phyloP scores from a whole-genome alignment of 371 early-diverging fungal species.

The Paraphysoderma sedebokerense region DNA sequence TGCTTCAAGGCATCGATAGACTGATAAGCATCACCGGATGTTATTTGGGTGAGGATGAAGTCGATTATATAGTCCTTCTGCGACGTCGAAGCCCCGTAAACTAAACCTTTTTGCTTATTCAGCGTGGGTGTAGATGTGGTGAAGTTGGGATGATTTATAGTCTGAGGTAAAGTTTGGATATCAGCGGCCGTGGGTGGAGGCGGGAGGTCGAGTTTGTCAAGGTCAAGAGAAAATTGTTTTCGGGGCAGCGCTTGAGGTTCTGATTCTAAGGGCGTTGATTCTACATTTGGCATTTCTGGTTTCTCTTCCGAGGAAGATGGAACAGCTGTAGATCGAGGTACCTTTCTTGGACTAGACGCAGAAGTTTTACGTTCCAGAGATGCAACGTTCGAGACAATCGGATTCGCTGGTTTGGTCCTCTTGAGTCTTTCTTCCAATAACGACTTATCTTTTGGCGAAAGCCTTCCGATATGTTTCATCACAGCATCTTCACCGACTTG shows the following conservation, averaged over 20 bases:
- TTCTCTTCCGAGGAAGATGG: no score
- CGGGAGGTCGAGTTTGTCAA: slow-evolving; percentile 1
- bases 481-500: slow-evolving; percentile 33
- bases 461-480: slow-evolving; percentile 46
- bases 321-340: neutral
- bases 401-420: slow-evolving; percentile 13
- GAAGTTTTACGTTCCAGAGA: no score
- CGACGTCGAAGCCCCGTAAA: no score
- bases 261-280: no score
- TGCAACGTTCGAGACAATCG: neutral
- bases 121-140: neutral
- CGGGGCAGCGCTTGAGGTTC: no score
- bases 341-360: neutral
- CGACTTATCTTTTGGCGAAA: slow-evolving; percentile 59
- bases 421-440: slow-evolving; percentile 62
- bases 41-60: slow-evolving; percentile 53
- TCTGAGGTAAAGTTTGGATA: neutral
- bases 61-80: slow-evolving; percentile 34
- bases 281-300: no score
- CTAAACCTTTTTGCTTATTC: no score
- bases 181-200: neutral
- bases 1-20: slow-evolving; percentile 67
- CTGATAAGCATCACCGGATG: slow-evolving; percentile 42
- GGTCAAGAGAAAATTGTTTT: neutral
- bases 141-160: neutral